These are phyloP conservation scores for Juncus inflexus DNA, from an alignment of 176 grass and related monocot species.

Conservation along the genomic window DNA sequence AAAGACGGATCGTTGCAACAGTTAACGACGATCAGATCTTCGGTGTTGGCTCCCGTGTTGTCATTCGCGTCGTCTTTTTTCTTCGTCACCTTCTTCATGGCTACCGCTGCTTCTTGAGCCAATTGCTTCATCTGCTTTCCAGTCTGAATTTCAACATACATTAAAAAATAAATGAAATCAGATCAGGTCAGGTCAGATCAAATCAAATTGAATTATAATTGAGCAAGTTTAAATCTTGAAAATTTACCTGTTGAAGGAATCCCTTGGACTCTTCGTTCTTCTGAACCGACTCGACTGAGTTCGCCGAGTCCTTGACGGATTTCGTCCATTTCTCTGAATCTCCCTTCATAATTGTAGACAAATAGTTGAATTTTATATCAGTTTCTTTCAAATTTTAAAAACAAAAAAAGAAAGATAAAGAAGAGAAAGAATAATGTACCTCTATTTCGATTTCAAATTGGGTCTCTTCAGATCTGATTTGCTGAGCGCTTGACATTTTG, in stretches of 20 bases:
- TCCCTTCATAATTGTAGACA: slow-evolving; percentile 6
- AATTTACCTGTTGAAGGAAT: slow-evolving; percentile 17
- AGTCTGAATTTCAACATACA: slow-evolving; percentile 3
- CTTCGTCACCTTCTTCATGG: slow-evolving; percentile 27
- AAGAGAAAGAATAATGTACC: background rate
- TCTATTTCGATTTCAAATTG: background rate
- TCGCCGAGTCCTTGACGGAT: slow-evolving; percentile 19
- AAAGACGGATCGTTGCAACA: slow-evolving; percentile 9
- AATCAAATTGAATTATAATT: background rate
- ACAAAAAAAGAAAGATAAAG: background rate
- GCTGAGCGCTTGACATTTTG: too few species aligned
- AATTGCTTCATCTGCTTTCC: slow-evolving; percentile 21
- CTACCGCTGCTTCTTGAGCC: slow-evolving; percentile 23
- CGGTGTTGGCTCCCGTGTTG: background rate
- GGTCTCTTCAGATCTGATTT: background rate
- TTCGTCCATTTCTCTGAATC: slow-evolving; percentile 13
- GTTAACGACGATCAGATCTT: slow-evolving; percentile 5
- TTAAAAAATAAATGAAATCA: background rate
- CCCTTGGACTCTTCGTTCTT: slow-evolving; percentile 13
- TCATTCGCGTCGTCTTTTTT: background rate
- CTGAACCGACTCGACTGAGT: slow-evolving; percentile 1
- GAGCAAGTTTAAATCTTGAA: background rate
- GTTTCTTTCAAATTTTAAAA: background rate
- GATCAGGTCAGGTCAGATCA: background rate
- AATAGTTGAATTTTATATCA: too few species aligned